Percentiles rank a stretch among this genome's conserved stretches.
Conservation (phyloP, 176 grass and related monocot genomes). For the Rhynchospora breviuscula region DNA sequence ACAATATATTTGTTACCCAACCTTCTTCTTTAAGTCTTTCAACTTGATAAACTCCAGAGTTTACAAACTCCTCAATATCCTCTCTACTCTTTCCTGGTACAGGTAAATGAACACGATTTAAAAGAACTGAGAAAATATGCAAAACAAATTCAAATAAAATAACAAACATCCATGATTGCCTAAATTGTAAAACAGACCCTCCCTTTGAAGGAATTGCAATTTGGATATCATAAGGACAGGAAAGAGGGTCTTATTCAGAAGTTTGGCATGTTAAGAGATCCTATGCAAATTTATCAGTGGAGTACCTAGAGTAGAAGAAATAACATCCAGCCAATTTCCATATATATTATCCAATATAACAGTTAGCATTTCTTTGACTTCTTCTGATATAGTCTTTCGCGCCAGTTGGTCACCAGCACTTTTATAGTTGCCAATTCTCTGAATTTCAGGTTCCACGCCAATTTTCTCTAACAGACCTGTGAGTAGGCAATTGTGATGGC, state of each 20-base stretch:
- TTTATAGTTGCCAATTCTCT: slow-evolving; percentile 88
- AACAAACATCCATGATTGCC: neutral
- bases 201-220: neutral
- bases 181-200: neutral
- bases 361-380: slow-evolving; percentile 84
- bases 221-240: neutral
- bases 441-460: slow-evolving; percentile 78
- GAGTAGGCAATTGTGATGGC: neutral
- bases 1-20: slow-evolving; percentile 91
- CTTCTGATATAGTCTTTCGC: slow-evolving; percentile 73
- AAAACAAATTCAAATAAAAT: slow-evolving; percentile 25
- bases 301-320: slow-evolving; percentile 70
- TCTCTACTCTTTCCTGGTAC: slow-evolving; percentile 80
- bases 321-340: slow-evolving; percentile 90
- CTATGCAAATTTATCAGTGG: neutral
- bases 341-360: slow-evolving; percentile 79
- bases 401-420: slow-evolving; percentile 74
- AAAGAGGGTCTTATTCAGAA: neutral
- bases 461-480: slow-evolving; percentile 84
- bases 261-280: neutral
- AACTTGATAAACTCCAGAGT: slow-evolving; percentile 98
- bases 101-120: slow-evolving; percentile 22
- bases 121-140: slow-evolving; percentile 9
- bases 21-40: slow-evolving; percentile 91
- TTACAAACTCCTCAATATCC: slow-evolving; percentile 73